Evolutionary conservation across 352 stramenopile genomes (phyloP), one percentile per base, ranked within the genome.

Genomic region (Plasmopara halstedii): DNA sequence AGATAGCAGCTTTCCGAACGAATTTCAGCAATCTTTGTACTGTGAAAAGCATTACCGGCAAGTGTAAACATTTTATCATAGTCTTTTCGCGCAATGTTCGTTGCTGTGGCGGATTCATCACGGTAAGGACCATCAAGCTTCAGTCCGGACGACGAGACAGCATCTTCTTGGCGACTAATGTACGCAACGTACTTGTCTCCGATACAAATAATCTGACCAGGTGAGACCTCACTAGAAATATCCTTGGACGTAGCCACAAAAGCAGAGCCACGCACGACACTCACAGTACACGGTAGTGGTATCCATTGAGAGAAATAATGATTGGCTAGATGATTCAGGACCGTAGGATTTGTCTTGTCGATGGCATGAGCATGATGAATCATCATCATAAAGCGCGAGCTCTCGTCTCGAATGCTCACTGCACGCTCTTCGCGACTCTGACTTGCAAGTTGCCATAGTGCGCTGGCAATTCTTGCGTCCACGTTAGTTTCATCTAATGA

Each of bases 281-380:
- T 70, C 19, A 91, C 83, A 0, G 79, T 90, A 33, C 89, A 95
- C 6, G 88, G 69, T 20, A 98, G 57, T 0, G 86, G 89, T 7
- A 95, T 95, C 94, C 93, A 98, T 53, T 97, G 96, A 45, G 87
- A 95, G 66, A 98, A 98, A 62, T 98, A 98, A 68, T 98, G 94
- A 78, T 98, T 98, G 8, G 95, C 95, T 45, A 98, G 67, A 64
- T 98, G 94, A 70, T 98, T 98, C 36, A 98, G 72, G 15, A 98
- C 94, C 44, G 79, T 91, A 7, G 83, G 80, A 48, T 90, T 91
- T 22, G 74, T 88, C 54, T 90, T 90, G 53, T 94, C 82, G 40
- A 94, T 88, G 11, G 71, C 72, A 46, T 92, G 85, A 20, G 91
- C 93, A 62, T 97, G 87, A 49, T 92, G 74, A 25, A 92, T 92